Base-by-base conservation (phyloP, 352 stramenopile species). In the Phytophthora pisi region DNA sequence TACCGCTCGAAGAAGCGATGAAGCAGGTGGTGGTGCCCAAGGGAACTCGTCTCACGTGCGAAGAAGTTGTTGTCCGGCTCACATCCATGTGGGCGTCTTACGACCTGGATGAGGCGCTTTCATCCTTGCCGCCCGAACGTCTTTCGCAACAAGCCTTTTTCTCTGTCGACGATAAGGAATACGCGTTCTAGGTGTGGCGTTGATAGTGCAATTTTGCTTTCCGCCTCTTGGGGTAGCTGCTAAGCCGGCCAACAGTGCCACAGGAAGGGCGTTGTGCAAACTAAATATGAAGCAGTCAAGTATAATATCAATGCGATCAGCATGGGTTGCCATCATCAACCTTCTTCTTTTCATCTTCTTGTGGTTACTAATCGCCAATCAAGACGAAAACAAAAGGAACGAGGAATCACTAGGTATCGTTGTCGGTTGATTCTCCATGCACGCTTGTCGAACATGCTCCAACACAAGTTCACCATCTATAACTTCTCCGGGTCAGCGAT, bases 401-500 rank as follows among this genome's bases (percentile, higher is more conserved):
- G 16, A 47, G 16, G 16, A 42, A 38, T 18, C 47, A 57, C 16
- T 45, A n/a, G 52, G 38, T 40, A 18, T 51, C 34, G 30, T 13
- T 54, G 47, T 66, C 57, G 10, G 28, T 62, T 62, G 16, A 18
- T 30, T 58, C 43, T 55, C 23, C 40, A 0, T 63, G 46, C 5
- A 43, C 30, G 4, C 9, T 57, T 51, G 31, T 53, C 42, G 51
- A 18, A 16, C 38, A 30, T 23, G 9, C 40, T 42, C 18, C n/a
- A 10, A 58, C 47, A 47, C 31, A 51, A 38, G 51, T 30, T 23
- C 40, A 28, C n/a, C 10, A 63, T 77, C 72, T 91, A 92, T 75
- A 91, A 86, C 64, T 90, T 93, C 38, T 91, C 82, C 9, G 75
- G 76, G 65, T 93, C 88, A n/a, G 83, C 67, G 65, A 97, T 96